Conservation (phyloP, 2,329 filamentous ascomycete species). For the Stromatinia cepivora region DNA sequence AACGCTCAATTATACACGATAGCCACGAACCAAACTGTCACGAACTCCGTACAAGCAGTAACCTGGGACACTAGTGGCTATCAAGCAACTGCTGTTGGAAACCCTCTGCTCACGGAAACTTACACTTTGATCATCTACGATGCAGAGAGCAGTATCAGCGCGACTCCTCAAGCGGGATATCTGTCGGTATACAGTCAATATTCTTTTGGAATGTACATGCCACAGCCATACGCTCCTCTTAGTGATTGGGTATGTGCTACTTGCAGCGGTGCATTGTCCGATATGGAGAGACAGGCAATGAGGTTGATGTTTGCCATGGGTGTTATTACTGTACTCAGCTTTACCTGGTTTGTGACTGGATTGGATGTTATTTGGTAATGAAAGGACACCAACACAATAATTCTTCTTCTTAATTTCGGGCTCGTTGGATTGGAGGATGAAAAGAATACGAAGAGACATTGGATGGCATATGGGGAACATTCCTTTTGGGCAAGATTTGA, state of each 20-base stretch:
- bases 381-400: neutral
- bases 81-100: constrained; percentile 45
- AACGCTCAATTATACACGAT: constrained; percentile 59
- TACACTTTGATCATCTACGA: constrained; percentile 66
- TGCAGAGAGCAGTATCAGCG: constrained; percentile 52
- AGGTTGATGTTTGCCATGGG: constrained; percentile 56
- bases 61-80: constrained; percentile 59
- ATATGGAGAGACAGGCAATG: constrained; percentile 50
- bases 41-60: constrained; percentile 50
- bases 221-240: constrained; percentile 53
- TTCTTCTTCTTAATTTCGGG: neutral
- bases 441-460: constrained; percentile 11
- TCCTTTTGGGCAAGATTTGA: constrained; percentile 18
- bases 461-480: constrained; percentile 14
- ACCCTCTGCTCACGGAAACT: constrained; percentile 53
- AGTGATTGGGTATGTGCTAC: constrained; percentile 56
- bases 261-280: constrained; percentile 54
- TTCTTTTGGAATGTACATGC: constrained; percentile 59
- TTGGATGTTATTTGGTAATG: constrained; percentile 40
- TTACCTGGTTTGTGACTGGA: constrained; percentile 64
- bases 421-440: neutral
- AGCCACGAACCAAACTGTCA: constrained; percentile 62
- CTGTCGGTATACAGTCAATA: constrained; percentile 51
- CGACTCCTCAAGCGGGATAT: constrained; percentile 56
- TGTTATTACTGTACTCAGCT: constrained; percentile 57